These are phyloP conservation scores for Sonneratia alba DNA, from an alignment of 345 rosid species.

Conservation along the genomic window DNA sequence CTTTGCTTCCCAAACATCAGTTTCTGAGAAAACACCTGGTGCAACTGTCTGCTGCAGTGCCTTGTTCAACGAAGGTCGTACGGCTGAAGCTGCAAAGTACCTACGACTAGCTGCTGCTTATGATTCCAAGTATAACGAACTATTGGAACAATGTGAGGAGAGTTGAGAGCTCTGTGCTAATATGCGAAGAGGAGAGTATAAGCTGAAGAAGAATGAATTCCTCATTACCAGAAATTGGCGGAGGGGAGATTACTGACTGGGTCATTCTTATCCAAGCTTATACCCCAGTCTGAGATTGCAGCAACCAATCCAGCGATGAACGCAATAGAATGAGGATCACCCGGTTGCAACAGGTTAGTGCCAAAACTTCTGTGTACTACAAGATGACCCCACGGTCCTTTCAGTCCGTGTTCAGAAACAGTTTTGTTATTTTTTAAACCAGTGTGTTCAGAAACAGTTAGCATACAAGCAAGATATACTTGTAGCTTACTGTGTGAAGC, in stretches of 20 bases:
- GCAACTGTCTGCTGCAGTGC: too few relatives aligned
- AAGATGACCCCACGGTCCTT: not conserved
- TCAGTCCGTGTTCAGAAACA: not conserved
- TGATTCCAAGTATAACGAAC: slow-evolving; percentile 36
- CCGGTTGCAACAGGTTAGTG: not conserved
- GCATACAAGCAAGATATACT: too few relatives aligned
- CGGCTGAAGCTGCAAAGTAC: slow-evolving; percentile 58
- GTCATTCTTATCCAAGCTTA: not conserved
- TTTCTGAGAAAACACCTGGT: too few relatives aligned
- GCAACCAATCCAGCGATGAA: not conserved
- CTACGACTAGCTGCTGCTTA: slow-evolving; percentile 57
- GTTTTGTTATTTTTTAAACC: not conserved
- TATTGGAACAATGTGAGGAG: slow-evolving; percentile 25
- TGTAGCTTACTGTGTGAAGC: not conserved
- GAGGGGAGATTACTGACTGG: slow-evolving; percentile 15
- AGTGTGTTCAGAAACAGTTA: not conserved
- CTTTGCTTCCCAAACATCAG: not conserved
- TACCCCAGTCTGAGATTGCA: not conserved
- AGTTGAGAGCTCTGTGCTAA: slow-evolving; percentile 19
- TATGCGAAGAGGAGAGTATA: slow-evolving; percentile 35
- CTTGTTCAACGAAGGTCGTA: slow-evolving; percentile 42
- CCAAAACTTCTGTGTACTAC: not conserved
- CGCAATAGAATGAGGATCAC: not conserved
- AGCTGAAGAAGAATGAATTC: too few relatives aligned
- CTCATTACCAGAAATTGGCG: too few relatives aligned